Percentiles rank a stretch among this genome's conserved stretches.
Evolutionary conservation across 495 filamentous ascomycete genomes (phyloP).

Genomic region (Penicillium lividum): DNA sequence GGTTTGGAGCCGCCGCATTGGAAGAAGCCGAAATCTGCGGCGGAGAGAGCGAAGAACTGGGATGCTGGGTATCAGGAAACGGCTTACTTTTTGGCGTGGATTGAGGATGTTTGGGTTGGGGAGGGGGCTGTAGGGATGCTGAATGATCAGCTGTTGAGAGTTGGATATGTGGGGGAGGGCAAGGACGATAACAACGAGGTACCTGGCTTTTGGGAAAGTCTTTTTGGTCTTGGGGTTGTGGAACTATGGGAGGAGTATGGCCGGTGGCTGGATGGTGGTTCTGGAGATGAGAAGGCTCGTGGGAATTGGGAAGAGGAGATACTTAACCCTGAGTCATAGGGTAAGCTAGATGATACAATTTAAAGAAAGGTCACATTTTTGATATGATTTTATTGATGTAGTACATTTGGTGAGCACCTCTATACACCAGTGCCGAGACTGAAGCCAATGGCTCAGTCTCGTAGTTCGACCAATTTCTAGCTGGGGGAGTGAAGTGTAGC

Average conservation of each 20-base stretch:
- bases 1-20: slow-evolving; percentile 82
- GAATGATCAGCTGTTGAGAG: slow-evolving; percentile 67
- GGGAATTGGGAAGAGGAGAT: slow-evolving; percentile 37
- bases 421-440: slow-evolving; percentile 26
- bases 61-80: slow-evolving; percentile 93
- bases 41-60: slow-evolving; percentile 60
- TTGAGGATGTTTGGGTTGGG: slow-evolving; percentile 70
- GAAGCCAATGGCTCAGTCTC: slow-evolving; percentile 9
- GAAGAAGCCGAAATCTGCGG: slow-evolving; percentile 56
- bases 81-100: slow-evolving; percentile 80
- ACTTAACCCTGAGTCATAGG: slow-evolving; percentile 20
- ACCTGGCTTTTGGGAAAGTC: slow-evolving; percentile 65
- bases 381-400: slow-evolving; percentile 24
- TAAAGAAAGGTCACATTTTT: not conserved
- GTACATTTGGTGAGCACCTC: slow-evolving; percentile 28
- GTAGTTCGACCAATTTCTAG: slow-evolving; percentile 19
- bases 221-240: slow-evolving; percentile 64
- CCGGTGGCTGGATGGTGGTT: slow-evolving; percentile 33
- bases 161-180: slow-evolving; percentile 42
- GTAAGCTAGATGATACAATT: not conserved
- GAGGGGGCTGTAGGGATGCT: slow-evolving; percentile 68
- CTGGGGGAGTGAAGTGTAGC: slow-evolving; percentile 19
- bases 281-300: slow-evolving; percentile 3
- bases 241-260: slow-evolving; percentile 77
- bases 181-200: slow-evolving; percentile 29